A percentile compares a stretch with the other conserved stretches of the same genome.
These are phyloP conservation scores for Dillenia turbinata DNA, from an alignment of 164 flowering plant genomes.

Conservation along the genomic window DNA sequence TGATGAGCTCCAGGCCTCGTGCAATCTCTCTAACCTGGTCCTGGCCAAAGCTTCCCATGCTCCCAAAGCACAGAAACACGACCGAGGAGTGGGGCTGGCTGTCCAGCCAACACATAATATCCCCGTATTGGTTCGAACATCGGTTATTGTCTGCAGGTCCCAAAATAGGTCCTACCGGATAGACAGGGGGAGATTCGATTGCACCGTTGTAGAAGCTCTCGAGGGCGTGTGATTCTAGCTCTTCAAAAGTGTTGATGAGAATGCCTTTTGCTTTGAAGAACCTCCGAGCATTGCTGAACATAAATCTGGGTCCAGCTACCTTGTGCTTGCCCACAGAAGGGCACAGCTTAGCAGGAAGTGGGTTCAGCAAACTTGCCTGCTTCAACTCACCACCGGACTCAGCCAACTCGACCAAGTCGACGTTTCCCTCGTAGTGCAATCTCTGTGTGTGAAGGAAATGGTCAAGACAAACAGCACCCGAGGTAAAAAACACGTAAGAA, in stretches of 20 bases:
- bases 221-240: conserved; percentile 17
- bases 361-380: conserved; percentile 15
- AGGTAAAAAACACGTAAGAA: conserved; percentile 32
- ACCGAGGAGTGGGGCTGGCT: conserved; percentile 26
- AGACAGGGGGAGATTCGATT: background rate
- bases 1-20: conserved; percentile 26
- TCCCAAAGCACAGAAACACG: conserved; percentile 43
- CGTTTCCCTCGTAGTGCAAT: background rate
- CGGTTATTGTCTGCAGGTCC: background rate
- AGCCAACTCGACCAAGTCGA: conserved; percentile 1
- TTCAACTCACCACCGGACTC: conserved; percentile 8
- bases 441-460: conserved; percentile 20
- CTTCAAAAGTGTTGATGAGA: conserved; percentile 30
- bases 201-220: background rate
- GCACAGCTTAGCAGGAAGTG: conserved; percentile 11
- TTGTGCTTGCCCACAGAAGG: conserved; percentile 9
- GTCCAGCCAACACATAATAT: conserved; percentile 24
- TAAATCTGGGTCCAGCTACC: background rate
- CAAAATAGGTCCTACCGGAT: conserved; percentile 35
- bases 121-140: background rate
- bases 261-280: conserved; percentile 27
- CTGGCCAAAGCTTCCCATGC: conserved; percentile 18
- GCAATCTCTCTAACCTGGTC: conserved; percentile 35
- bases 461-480: conserved; percentile 18
- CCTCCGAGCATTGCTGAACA: conserved; percentile 6